These are phyloP conservation scores for Microstegium vimineum DNA, from an alignment of 176 grass and related monocot genomes.

Conservation along the genomic window DNA sequence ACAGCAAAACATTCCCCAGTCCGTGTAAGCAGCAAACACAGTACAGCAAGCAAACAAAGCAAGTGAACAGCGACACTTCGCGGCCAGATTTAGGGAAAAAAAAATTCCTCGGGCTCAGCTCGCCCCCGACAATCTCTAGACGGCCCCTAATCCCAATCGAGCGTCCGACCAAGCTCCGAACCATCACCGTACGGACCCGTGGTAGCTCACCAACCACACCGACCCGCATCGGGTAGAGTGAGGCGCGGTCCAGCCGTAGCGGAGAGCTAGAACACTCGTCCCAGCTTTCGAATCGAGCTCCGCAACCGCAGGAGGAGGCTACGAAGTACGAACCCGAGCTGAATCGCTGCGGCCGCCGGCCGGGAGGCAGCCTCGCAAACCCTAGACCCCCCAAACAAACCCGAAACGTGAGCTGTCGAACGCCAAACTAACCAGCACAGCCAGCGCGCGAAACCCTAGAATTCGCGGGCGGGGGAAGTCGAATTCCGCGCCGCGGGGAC, in stretches of 20 bases:
- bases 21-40: background rate
- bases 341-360: background rate
- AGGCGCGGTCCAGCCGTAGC: background rate
- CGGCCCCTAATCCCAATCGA: background rate
- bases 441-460: conserved; percentile 1
- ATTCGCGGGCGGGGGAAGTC: background rate
- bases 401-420: background rate
- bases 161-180: background rate
- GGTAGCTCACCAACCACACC: background rate
- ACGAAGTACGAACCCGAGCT: background rate
- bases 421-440: background rate
- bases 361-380: background rate
- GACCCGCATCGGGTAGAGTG: background rate
- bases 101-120: background rate
- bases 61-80: background rate
- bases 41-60: background rate
- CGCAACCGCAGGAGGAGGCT: no score
- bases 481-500: background rate
- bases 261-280: background rate
- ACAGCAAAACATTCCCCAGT: background rate
- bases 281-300: background rate
- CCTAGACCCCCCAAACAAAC: background rate
- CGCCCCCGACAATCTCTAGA: background rate
- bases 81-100: background rate
- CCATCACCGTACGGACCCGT: background rate